Base-by-base conservation (phyloP, 805 yeast species). In the Metschnikowia orientalis region DNA sequence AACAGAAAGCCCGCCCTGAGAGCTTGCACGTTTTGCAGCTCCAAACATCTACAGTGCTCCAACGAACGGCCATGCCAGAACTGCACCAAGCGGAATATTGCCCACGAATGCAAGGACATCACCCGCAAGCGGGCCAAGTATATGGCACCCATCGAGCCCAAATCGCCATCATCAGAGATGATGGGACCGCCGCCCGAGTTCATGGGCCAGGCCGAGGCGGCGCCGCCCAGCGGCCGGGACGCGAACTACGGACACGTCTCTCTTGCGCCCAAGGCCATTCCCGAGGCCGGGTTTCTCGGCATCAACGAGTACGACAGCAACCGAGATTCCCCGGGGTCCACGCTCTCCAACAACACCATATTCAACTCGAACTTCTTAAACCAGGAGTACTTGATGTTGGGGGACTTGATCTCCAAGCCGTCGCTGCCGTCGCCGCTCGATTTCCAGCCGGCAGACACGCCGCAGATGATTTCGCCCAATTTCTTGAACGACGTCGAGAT, bases 21-120 rank as follows among this genome's bases (percentile, higher is more conserved):
- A 28, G 92, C 90, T 2, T 82, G 92, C 49, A 67, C 67, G 12
- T 79, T 80, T 50, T 82, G 90, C 53, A 87, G 81, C 50, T 57
- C 68, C 16, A 82, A 82, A 43, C 92, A 81, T 47, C 63, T 82
- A 9, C 89, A 81, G 45, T 82, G 90, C 53, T 83, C 81, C 40
- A 59, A 71, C 36, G 65, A 69, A 17, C 59, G 92, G 37, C 90
- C 92, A 0, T 82, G 90, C 47, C 69, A 69, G 42, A 82, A 82
- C 51, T 82, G 92, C 56, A 47, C 67, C 13, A 81, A 81, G 50
- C 56, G 89, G 36, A 74, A 75, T 14, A 52, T 75, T n/a, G 70
- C 61, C 2, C 71, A 64, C 34, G 47, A 63, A 8, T 82, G 92
- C 53, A 61, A 58, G 22, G 84, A 81, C 50, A 73, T 77, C 5